These are phyloP conservation scores for Fusarium odoratissimum DNA, from an alignment of 2,329 filamentous ascomycete species.

Conservation along the genomic window DNA sequence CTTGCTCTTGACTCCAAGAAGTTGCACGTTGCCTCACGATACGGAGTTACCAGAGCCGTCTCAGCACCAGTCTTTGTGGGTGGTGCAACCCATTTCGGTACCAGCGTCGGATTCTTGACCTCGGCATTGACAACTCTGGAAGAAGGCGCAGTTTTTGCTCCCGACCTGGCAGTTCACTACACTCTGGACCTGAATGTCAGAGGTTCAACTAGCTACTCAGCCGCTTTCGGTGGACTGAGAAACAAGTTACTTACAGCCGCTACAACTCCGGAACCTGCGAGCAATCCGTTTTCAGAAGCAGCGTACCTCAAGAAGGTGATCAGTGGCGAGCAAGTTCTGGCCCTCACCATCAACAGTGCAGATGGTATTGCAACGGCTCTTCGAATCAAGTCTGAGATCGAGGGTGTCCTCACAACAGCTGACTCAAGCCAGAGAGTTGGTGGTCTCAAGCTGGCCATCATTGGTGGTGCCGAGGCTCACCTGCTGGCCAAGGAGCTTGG, in stretches of 20 bases:
- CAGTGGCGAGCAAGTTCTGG: constrained; percentile 64
- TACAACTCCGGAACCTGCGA: constrained; percentile 48
- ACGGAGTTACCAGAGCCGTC: constrained; percentile 69
- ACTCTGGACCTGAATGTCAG: constrained; percentile 59
- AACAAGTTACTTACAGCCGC: constrained; percentile 65
- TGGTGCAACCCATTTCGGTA: constrained; percentile 62
- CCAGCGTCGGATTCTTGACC: constrained; percentile 69
- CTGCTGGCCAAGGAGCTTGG: constrained; percentile 70
- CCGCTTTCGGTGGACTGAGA: constrained; percentile 63
- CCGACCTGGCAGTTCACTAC: constrained; percentile 69
- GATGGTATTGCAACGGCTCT: constrained; percentile 71
- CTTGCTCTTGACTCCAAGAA: constrained; percentile 67
- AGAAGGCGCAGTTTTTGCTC: constrained; percentile 62
- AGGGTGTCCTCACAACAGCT: constrained; percentile 51
- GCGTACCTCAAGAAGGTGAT: constrained; percentile 66
- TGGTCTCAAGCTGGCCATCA: constrained; percentile 65
- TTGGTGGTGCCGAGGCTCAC: constrained; percentile 73
- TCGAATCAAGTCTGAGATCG: constrained; percentile 68
- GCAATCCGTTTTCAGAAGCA: constrained; percentile 60
- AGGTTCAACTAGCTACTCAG: constrained; percentile 64
- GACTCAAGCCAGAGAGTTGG: background rate
- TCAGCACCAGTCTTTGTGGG: constrained; percentile 63
- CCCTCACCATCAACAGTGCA: constrained; percentile 70
- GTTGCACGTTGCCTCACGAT: constrained; percentile 62
- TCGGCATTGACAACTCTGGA: constrained; percentile 60